Conservation (phyloP, 106 monocot genomes). For the Alisma plantagoaquatica region DNA sequence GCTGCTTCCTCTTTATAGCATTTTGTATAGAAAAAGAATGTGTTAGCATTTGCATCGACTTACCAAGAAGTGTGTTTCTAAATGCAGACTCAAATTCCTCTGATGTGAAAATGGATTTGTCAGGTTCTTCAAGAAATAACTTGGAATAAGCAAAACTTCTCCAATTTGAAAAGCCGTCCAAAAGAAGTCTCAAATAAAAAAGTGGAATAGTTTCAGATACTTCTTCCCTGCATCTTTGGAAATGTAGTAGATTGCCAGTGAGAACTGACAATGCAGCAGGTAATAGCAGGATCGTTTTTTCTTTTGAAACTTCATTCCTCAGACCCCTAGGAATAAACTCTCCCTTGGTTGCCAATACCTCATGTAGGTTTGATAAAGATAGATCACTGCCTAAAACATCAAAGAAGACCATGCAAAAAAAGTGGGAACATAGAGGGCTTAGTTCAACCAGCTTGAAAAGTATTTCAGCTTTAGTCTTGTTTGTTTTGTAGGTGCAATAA, state of each 20-base stretch:
- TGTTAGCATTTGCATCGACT: slow-evolving; percentile 50
- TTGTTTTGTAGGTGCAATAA: slow-evolving; percentile 45
- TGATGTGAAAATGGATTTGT: slow-evolving; percentile 12
- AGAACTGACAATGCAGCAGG: slow-evolving; percentile 69
- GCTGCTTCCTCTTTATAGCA: slow-evolving; percentile 23
- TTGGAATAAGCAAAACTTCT: slow-evolving; percentile 28
- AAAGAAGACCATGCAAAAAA: slow-evolving; percentile 58
- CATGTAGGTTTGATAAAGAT: too few relatives aligned
- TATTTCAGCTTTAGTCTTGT: slow-evolving; percentile 48
- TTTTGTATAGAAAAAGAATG: slow-evolving; percentile 25
- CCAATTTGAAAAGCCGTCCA: slow-evolving; percentile 66
- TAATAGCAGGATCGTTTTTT: slow-evolving; percentile 55
- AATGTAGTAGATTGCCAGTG: slow-evolving; percentile 9
- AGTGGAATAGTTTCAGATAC: slow-evolving; percentile 18
- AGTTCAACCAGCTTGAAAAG: slow-evolving; percentile 45
- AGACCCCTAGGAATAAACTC: slow-evolving; percentile 1
- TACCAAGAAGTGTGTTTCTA: slow-evolving; percentile 57
- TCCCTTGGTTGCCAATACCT: too few relatives aligned
- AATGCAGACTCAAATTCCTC: slow-evolving; percentile 31
- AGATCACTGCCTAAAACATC: slow-evolving; percentile 30
- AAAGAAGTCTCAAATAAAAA: slow-evolving; percentile 52
- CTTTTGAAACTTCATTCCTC: slow-evolving; percentile 20
- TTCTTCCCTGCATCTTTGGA: slow-evolving; percentile 17
- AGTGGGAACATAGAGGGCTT: slow-evolving; percentile 47
- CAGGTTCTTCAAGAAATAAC: slow-evolving; percentile 56